Percentiles rank a stretch among this genome's conserved stretches.
Conservation (phyloP, 805 yeast genomes). For the Komagataella pastoris region DNA sequence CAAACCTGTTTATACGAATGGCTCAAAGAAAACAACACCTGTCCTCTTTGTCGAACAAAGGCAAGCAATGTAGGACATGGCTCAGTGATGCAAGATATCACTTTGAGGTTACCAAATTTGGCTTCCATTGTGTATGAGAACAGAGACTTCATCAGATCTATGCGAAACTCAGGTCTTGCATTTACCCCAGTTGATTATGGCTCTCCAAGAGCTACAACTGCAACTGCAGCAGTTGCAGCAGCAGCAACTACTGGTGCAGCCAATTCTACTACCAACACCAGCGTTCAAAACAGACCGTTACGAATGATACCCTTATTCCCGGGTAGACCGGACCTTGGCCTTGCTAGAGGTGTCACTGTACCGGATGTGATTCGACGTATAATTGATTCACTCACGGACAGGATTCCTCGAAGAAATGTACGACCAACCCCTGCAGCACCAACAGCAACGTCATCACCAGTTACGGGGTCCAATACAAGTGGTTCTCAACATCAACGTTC, state of each 20-base stretch:
- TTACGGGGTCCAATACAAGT: background rate
- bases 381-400: background rate
- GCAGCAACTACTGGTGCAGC: background rate
- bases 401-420: background rate
- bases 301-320: background rate
- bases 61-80: slow-evolving; percentile 7
- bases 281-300: background rate
- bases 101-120: slow-evolving; percentile 21
- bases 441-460: background rate
- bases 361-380: background rate
- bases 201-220: background rate
- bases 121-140: slow-evolving; percentile 19
- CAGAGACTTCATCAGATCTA: slow-evolving; percentile 8
- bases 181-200: background rate
- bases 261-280: background rate
- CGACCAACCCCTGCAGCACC: background rate
- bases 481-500: background rate
- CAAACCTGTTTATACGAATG: slow-evolving; percentile 74
- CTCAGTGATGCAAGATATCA: slow-evolving; percentile 10
- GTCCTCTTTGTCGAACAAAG: slow-evolving; percentile 74
- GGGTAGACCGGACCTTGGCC: background rate
- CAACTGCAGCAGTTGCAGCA: background rate
- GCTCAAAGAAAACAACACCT: slow-evolving; percentile 60
- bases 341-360: background rate
- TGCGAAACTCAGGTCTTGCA: background rate